These are phyloP conservation scores for Xylaria intraflava DNA, from an alignment of 495 filamentous ascomycete genomes.

Conservation along the genomic window DNA sequence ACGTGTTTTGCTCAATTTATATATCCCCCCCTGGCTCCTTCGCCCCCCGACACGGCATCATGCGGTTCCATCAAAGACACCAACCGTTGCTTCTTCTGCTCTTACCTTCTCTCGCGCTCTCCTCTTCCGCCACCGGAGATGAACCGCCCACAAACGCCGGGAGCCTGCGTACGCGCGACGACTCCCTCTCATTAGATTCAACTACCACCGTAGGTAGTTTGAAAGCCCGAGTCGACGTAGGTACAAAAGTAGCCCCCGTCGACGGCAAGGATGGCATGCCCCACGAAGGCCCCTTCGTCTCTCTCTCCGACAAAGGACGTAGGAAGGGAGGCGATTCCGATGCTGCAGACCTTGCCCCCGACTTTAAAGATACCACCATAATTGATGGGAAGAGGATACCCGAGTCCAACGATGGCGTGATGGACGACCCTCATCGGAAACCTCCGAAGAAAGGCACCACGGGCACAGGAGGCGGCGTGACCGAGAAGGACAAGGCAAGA, in stretches of 20 bases:
- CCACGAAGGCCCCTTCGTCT: conserved; percentile 82
- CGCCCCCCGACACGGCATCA: conserved; percentile 17
- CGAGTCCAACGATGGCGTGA: conserved; percentile 76
- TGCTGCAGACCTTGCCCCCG: conserved; percentile 19
- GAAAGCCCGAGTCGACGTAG: conserved; percentile 37
- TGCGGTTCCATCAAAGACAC: conserved; percentile 36
- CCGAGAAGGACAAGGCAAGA: conserved; percentile 69
- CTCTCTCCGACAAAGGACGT: conserved; percentile 48
- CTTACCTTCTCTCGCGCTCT: conserved; percentile 37
- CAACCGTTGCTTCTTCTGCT: conserved; percentile 40
- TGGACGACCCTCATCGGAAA: conserved; percentile 72
- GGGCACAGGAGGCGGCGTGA: conserved; percentile 80
- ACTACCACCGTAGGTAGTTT: conserved; percentile 22
- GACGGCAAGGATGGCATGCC: conserved; percentile 96
- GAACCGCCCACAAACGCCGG: conserved; percentile 13
- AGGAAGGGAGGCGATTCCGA: conserved; percentile 18
- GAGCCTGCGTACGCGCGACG: conserved; percentile 5
- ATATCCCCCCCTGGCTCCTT: not conserved
- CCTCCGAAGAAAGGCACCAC: conserved; percentile 77
- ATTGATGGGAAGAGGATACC: conserved; percentile 66
- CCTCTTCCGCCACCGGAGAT: conserved; percentile 25
- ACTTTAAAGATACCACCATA: conserved; percentile 43
- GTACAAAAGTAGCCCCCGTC: conserved; percentile 83
- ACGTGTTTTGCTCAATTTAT: not conserved
- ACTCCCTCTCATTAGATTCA: conserved; percentile 22